phyloP scores from a whole-genome alignment of 176 grass and related monocot genomes.

The Chrysopogon serrulatus region DNA sequence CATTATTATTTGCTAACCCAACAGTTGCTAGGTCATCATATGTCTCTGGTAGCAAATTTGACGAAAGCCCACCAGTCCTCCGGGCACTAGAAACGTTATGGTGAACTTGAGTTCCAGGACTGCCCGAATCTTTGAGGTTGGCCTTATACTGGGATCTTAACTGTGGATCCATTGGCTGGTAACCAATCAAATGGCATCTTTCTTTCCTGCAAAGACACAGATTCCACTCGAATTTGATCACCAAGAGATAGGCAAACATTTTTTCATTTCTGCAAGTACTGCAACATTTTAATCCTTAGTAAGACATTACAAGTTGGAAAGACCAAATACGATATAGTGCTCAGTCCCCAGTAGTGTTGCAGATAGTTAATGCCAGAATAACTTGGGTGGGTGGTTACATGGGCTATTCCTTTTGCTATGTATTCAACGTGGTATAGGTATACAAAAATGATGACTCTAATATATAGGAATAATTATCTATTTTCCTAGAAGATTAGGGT shows the following conservation, averaged over 20 bases:
- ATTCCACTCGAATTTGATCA: not conserved
- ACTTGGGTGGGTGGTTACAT: not conserved
- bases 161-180: constrained; percentile 44
- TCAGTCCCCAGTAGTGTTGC: not conserved
- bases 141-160: constrained; percentile 53
- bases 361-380: not conserved
- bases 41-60: constrained; percentile 46
- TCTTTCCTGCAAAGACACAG: constrained; percentile 55
- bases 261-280: not conserved
- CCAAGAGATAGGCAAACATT: not conserved
- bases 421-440: not conserved
- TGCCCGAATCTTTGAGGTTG: constrained; percentile 40
- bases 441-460: not conserved
- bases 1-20: constrained; percentile 35
- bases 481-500: not conserved
- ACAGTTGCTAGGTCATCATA: constrained; percentile 19
- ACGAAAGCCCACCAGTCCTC: constrained; percentile 16
- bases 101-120: constrained; percentile 18
- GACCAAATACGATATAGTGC: not conserved
- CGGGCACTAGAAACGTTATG: constrained; percentile 12
- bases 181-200: constrained; percentile 75
- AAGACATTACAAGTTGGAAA: not conserved
- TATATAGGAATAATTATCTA: not conserved
- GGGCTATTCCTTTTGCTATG: not conserved
- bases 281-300: not conserved